Base-by-base conservation (phyloP, 352 stramenopile species). In the Phytopythium helicoides region DNA sequence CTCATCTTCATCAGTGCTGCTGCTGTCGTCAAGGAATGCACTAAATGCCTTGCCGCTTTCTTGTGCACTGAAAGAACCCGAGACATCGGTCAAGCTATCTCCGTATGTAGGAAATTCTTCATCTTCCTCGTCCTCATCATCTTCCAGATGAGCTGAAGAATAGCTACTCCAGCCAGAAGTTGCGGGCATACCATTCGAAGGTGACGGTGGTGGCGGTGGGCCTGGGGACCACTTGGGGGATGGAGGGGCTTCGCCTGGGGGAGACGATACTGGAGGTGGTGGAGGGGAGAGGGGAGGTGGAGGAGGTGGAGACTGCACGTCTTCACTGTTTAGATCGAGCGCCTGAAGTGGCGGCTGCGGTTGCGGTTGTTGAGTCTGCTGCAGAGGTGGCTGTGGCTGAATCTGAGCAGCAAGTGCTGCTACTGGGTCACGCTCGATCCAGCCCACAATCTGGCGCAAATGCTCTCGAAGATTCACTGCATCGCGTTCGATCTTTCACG, bases 71-170 rank as follows among this genome's bases (percentile, higher is more conserved):
- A 87, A 93, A 8, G 48, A 48, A 3, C 64, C 46, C 1, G 60
- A 33, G 8, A 64, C 39, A 47, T 53, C 59, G n/a, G 58, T 49
- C 6, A 67, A 62, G n/a, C 62, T 48, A 2, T 50, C 49, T 3
- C 64, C 66, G 54, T 81, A 89, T 8, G 54, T 54, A 35, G 81
- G 81, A 49, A 92, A 90, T 21, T 73, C 79, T 61, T 92, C 81
- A 31, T 92, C 79, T 68, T 91, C 78, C 58, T 89, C 79, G n/a
- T 81, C 72, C 36, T 73, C 73, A 48, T 78, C 74, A 53, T 82
- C 66, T 23, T 66, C 44, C 6, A 36, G 11, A 40, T 40, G 34
- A 1, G 19, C 39, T n/a, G 36, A 41, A 16, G 60, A 44, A 33
- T 33, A 33, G 28, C 28, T 33, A 9, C 28, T 33, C 28, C 28